These are phyloP conservation scores for Platanthera guangdongensis DNA, from an alignment of 106 monocot genomes.

Conservation along the genomic window DNA sequence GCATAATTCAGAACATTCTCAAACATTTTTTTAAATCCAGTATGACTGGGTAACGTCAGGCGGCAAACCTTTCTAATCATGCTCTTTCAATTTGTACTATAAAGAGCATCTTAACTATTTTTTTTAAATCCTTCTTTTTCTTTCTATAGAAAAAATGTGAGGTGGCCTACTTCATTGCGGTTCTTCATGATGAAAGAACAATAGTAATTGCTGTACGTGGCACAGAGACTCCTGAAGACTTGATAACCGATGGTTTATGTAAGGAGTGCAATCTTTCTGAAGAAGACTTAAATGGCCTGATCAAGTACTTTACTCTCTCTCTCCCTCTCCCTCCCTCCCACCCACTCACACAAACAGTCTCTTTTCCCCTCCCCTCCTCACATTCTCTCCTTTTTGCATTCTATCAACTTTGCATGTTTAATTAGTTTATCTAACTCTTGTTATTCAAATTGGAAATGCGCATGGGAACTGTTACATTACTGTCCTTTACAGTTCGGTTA, in stretches of 20 bases:
- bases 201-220: slow-evolving; percentile 85
- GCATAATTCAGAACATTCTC: no score
- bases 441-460: no score
- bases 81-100: not conserved
- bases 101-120: not conserved
- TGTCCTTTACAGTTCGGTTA: no score
- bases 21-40: not conserved
- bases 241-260: slow-evolving; percentile 94
- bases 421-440: not conserved
- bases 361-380: no score
- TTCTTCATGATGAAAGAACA: slow-evolving; percentile 62
- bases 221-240: slow-evolving; percentile 97
- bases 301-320: slow-evolving; percentile 42
- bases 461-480: no score
- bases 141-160: slow-evolving; percentile 65
- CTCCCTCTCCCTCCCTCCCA: not conserved
- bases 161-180: slow-evolving; percentile 90
- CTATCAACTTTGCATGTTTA: not conserved
- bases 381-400: not conserved
- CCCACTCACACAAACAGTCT: not conserved
- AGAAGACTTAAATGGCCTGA: slow-evolving; percentile 80
- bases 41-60: not conserved
- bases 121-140: not conserved
- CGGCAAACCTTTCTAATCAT: not conserved
- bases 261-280: slow-evolving; percentile 56